phyloP scores from a whole-genome alignment of 257 asterid genomes.

The Leptodermis oblonga region DNA sequence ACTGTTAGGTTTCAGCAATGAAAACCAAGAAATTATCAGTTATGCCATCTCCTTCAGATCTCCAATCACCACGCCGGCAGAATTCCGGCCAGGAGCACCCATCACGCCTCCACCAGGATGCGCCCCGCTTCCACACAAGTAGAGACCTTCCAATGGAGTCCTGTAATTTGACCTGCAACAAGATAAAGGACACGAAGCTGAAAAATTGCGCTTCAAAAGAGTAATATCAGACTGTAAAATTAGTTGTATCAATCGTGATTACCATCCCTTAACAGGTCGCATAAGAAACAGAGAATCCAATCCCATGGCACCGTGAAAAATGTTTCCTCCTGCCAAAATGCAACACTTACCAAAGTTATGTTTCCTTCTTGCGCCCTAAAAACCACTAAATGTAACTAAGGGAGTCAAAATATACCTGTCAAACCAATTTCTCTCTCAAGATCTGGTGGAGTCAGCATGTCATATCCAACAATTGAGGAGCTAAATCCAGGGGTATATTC shows the following conservation, averaged over 20 bases:
- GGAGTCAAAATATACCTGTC: slow-evolving; percentile 57
- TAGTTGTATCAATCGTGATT: slow-evolving; percentile 10
- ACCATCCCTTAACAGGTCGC: slow-evolving; percentile 98
- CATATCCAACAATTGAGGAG: slow-evolving; percentile 78
- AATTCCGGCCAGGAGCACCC: slow-evolving; percentile 95
- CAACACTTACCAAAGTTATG: not conserved
- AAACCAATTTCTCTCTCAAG: slow-evolving; percentile 84
- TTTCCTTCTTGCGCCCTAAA: not conserved
- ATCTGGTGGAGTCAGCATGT: slow-evolving; percentile 97
- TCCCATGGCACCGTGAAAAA: slow-evolving; percentile 96
- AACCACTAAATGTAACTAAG: not conserved
- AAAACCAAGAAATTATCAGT: not conserved
- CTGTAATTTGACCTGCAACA: slow-evolving; percentile 71
- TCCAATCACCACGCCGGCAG: slow-evolving; percentile 66
- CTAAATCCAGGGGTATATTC: slow-evolving; percentile 91
- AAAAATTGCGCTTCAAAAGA: not conserved
- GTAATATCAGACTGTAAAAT: not conserved
- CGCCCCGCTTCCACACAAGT: slow-evolving; percentile 89
- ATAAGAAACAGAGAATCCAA: slow-evolving; percentile 79
- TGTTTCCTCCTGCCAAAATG: slow-evolving; percentile 73
- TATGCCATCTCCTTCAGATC: slow-evolving; percentile 43
- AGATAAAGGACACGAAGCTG: slow-evolving; percentile 2
- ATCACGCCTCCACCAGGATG: slow-evolving; percentile 99
- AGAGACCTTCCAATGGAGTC: slow-evolving; percentile 76
- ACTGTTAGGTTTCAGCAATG: not conserved